Conservation (phyloP, 148 eudicot species). For the Nyssa sinensis region DNA sequence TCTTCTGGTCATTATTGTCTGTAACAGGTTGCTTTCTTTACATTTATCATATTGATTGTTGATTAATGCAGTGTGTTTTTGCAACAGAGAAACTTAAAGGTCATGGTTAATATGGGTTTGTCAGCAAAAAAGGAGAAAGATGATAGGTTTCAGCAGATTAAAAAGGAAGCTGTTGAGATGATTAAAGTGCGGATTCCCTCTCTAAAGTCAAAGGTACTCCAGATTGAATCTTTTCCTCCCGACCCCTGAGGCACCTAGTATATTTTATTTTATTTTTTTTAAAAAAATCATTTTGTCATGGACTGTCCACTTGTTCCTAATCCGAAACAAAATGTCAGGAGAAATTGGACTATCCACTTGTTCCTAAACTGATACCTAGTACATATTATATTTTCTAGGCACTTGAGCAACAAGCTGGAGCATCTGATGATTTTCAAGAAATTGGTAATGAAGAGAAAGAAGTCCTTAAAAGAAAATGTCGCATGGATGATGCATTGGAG, state of each 20-base stretch:
- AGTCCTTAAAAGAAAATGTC: slow-evolving; percentile 39
- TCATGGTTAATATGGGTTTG: slow-evolving; percentile 57
- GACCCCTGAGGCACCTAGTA: too few relatives aligned
- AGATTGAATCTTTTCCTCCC: too few relatives aligned
- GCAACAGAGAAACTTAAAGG: slow-evolving; percentile 63
- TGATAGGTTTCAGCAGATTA: slow-evolving; percentile 58
- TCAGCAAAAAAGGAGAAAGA: slow-evolving; percentile 76
- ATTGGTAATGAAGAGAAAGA: slow-evolving; percentile 44
- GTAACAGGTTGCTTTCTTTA: background rate
- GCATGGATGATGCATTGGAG: slow-evolving; percentile 66
- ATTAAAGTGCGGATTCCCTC: slow-evolving; percentile 45
- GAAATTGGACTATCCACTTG: background rate
- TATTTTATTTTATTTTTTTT: too few relatives aligned
- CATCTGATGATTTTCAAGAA: slow-evolving; percentile 63
- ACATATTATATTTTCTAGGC: slow-evolving; percentile 33
- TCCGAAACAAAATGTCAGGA: background rate
- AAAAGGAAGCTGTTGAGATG: slow-evolving; percentile 73
- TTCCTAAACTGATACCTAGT: background rate
- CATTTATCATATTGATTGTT: background rate
- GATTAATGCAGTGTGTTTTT: slow-evolving; percentile 12
- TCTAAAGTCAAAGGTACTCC: slow-evolving; percentile 51
- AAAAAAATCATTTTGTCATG: background rate
- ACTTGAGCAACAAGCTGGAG: slow-evolving; percentile 47
- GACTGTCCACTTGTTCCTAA: background rate
- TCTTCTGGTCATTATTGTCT: background rate